Evolutionary conservation across 805 yeast genomes (phyloP), one percentile per base, ranked within the genome.

Genomic region (Wickerhamiella parazyma): DNA sequence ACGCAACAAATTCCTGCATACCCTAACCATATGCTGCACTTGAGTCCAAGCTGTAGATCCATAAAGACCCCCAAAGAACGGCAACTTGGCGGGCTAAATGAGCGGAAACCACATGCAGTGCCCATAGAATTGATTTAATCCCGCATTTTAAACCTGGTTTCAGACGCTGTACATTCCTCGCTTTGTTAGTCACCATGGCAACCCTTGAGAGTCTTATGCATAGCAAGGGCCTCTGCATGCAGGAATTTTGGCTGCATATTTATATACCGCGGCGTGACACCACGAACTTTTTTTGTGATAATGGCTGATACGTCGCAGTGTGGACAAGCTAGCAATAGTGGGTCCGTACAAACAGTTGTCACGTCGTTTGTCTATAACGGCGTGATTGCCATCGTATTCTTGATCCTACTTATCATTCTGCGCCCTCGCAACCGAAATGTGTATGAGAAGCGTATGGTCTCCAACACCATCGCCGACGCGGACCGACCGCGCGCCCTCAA

Each of bases 381-480:
- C 45, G 71, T 71, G 8, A 58, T 86, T 4, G 82, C 79, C 56
- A 73, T 74, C 1, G 65, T 64, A 5, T 84, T 86, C 54, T 63
- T 82, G 9, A 42, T 65, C 0, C 66, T 71, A 6, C 89, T 89
- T 60, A 48, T 89, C 21, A 33, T 81, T 1, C 60, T 89, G 44
- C 67, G 96, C 47, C 70, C 78, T 38, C 71, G 65, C 51, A 72
- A 78, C 61, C 73, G 71, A 55, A 68, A 93, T 50, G 80, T 86
- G 37, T 89, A 89, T 60, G 80, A 83, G 50, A 95, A 95, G 17
- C 83, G 86, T 53, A 71, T 87, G 0, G 68, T 76, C 6, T 74
- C 68, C 43, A 75, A 76, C 48, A 61, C 82, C 36, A 77, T 72
- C 37, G 63, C 66, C 31, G 55, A 51, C 6, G 36, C 45, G 31